Evolutionary conservation across 1,284 basidiomycete genomes (phyloP).

Genomic region (Rhizopogon parksii): DNA sequence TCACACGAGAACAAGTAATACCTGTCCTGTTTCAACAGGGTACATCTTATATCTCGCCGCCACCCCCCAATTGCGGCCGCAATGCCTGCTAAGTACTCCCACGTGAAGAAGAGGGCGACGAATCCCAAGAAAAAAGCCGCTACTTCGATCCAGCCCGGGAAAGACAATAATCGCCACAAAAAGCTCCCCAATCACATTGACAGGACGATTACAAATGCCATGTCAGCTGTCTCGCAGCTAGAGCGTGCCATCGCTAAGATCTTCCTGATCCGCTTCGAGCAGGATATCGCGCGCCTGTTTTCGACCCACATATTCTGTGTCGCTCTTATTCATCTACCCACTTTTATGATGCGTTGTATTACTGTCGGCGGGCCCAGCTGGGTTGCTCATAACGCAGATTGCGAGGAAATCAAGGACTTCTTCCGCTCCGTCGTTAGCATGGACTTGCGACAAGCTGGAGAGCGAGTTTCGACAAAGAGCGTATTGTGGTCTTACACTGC

Average conservation of each 20-base stretch:
- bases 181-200: slow-evolving; percentile 42
- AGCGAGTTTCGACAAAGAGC: slow-evolving; percentile 68
- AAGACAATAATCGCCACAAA: slow-evolving; percentile 29
- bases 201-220: slow-evolving; percentile 43
- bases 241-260: slow-evolving; percentile 59
- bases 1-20: not conserved
- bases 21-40: not conserved
- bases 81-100: slow-evolving; percentile 66
- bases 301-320: slow-evolving; percentile 60
- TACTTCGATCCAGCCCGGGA: slow-evolving; percentile 26
- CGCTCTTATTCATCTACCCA: slow-evolving; percentile 55
- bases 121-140: slow-evolving; percentile 37
- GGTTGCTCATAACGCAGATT: slow-evolving; percentile 57
- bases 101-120: slow-evolving; percentile 55
- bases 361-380: slow-evolving; percentile 55
- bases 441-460: slow-evolving; percentile 67
- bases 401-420: slow-evolving; percentile 64
- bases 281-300: slow-evolving; percentile 63
- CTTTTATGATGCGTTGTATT: slow-evolving; percentile 56
- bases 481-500: slow-evolving; percentile 71
- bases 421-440: slow-evolving; percentile 59
- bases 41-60: not conserved
- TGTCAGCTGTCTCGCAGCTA: slow-evolving; percentile 51
- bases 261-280: slow-evolving; percentile 58
- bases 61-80: not conserved